Evolutionary conservation across 1,284 basidiomycete genomes (phyloP).

Genomic region (Ceratobasidium sp.): DNA sequence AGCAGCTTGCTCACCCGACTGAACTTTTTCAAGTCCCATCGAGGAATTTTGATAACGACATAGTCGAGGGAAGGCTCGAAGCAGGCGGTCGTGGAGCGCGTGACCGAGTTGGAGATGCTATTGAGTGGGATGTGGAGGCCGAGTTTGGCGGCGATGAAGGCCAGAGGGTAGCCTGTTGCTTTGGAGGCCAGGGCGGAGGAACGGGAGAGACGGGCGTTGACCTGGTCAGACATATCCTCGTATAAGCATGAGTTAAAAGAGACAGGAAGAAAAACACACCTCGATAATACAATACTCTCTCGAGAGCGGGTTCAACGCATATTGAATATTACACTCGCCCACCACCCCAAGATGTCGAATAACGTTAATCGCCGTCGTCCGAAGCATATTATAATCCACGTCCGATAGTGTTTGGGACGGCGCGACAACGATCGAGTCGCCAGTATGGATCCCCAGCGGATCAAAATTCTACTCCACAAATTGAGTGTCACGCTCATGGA

Average conservation of each 20-base stretch:
- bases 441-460: conserved; percentile 97
- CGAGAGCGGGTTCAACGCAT: conserved; percentile 94
- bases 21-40: conserved; percentile 99
- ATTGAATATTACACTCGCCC: conserved; percentile 99
- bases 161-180: conserved; percentile 97
- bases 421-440: conserved; percentile 98
- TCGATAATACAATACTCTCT: conserved; percentile 99
- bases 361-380: conserved; percentile 97
- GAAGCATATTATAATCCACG: conserved; percentile 97
- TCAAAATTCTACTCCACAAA: conserved; percentile 86
- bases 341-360: conserved; percentile 97
- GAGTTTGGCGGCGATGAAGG: conserved; percentile 98
- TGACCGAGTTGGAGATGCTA: conserved; percentile 97
- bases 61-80: conserved; percentile 99
- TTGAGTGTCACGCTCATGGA: neutral
- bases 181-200: conserved; percentile 98
- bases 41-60: conserved; percentile 97
- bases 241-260: neutral
- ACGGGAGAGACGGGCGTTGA: conserved; percentile 98
- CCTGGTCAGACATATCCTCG: conserved; percentile 58
- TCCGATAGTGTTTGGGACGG: conserved; percentile 99
- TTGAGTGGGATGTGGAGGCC: conserved; percentile 97
- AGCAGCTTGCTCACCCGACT: conserved; percentile 86
- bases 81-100: conserved; percentile 95
- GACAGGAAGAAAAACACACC: conserved; percentile 55